These are phyloP conservation scores for Aspergillus brunneoviolaceus DNA, from an alignment of 2,329 filamentous ascomycete genomes.

Conservation along the genomic window DNA sequence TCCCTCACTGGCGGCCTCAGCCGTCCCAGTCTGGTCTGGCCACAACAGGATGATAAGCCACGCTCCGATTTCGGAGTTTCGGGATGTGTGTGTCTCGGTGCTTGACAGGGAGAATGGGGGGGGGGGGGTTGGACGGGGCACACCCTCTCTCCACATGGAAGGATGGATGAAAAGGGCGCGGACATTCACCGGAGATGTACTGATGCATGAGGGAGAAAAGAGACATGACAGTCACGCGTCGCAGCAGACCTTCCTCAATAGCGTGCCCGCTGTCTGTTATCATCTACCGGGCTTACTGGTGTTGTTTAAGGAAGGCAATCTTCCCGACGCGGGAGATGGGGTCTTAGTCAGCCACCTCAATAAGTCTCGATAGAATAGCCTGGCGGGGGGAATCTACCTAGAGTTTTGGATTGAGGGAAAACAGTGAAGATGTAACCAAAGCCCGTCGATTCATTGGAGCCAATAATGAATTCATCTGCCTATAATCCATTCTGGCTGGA, in stretches of 20 bases:
- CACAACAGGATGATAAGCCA: slow-evolving; percentile 5
- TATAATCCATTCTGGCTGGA: neutral
- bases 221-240: neutral
- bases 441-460: neutral
- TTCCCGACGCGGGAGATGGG: neutral
- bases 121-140: neutral
- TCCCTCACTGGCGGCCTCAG: neutral
- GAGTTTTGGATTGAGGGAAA: neutral
- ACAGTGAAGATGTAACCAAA: neutral
- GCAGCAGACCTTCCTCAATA: neutral
- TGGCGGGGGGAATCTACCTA: neutral
- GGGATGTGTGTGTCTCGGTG: neutral
- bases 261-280: neutral
- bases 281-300: neutral
- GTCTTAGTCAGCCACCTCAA: neutral
- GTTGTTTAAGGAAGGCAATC: neutral
- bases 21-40: neutral
- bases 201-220: neutral
- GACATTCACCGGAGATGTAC: slow-evolving; percentile 2
- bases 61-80: slow-evolving; percentile 10
- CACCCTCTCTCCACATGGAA: neutral
- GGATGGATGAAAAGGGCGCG: neutral
- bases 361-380: too few relatives aligned
- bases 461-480: neutral
- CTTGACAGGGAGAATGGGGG: neutral